Base-by-base conservation (phyloP, 768 basidiomycete genomes). In the Termitomyces sp. region DNA sequence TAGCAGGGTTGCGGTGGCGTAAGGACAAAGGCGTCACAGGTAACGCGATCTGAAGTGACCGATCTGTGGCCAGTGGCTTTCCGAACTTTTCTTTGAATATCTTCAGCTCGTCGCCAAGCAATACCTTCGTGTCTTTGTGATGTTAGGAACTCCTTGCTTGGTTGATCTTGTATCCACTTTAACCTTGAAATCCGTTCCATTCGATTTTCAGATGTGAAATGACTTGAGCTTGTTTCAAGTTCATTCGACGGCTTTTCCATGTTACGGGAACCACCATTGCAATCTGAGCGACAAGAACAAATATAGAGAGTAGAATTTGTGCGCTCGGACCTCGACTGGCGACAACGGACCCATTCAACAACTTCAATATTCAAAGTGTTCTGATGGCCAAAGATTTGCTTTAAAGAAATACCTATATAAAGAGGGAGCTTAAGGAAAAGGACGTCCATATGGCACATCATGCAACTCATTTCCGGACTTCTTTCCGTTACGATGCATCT, bases 1-100 rank as follows among this genome's bases (percentile, higher is more conserved):
- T n/a, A n/a, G n/a, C n/a, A n/a, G n/a, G n/a, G n/a, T n/a, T 23
- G 23, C 23, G 9, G 31, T 56, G 55, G 55, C 52, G 55, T 50
- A 50, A 43, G 14, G 19, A 26, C 35, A 30, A 31, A 31, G 17
- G 46, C 30, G 30, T 23, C 45, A 46, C 44, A 23, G 23, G 23
- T 23, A 23, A 23, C 23, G 2, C 5, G 14, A 35, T 30, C 10
- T n/a, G 17, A 11, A 9, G 46, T 47, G 30, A 47, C 30, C 10
- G n/a, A 47, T 26, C 12, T 28, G 26, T 45, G 12, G 10, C n/a
- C 31, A 30, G 30, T 30, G 30, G 30, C 30, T 30, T 6, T 30
- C 28, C 3, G 3, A 30, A 33, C 33, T 33, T 33, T 9, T 11
- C 33, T 33, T 33, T 30, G 30, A 30, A 30, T 30, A 4, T 30